phyloP scores from a whole-genome alignment of 495 filamentous ascomycete species.

The Aspergillus coremiiformis region DNA sequence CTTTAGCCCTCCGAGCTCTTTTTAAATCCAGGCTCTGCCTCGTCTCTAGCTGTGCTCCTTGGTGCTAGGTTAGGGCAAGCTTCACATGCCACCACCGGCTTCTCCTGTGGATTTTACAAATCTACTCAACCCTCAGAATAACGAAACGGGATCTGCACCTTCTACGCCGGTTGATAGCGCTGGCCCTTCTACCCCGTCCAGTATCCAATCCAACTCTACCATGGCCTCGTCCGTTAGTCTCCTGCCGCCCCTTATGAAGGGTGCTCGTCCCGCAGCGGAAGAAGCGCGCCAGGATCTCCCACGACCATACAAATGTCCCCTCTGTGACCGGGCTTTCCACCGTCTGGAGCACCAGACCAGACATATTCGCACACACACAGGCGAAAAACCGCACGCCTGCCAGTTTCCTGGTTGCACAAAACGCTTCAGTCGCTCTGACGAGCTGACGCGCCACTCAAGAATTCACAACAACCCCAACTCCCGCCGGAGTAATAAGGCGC shows the following conservation, averaged over 20 bases:
- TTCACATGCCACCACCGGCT: conserved; percentile 68
- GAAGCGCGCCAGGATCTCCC: conserved; percentile 71
- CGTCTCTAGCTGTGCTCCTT: conserved; percentile 10
- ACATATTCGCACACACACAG: conserved; percentile 95
- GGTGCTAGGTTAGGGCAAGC: conserved; percentile 14
- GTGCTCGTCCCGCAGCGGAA: conserved; percentile 52
- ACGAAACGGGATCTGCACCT: conserved; percentile 15
- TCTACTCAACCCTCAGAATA: conserved; percentile 61
- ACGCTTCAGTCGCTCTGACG: conserved; percentile 93
- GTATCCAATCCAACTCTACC: conserved; percentile 36
- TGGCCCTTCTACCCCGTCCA: conserved; percentile 20
- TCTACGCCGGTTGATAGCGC: conserved; percentile 19
- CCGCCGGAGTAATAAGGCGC: conserved; percentile 83
- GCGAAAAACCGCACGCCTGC: conserved; percentile 96
- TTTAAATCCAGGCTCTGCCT: conserved; percentile 20
- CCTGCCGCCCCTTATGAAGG: conserved; percentile 59
- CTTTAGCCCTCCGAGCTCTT: conserved; percentile 8
- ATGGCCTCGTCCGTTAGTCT: conserved; percentile 67
- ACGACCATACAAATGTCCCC: conserved; percentile 93
- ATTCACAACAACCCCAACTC: conserved; percentile 99
- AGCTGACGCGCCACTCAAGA: conserved; percentile 91
- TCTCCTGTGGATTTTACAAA: conserved; percentile 71
- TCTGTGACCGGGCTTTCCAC: conserved; percentile 99
- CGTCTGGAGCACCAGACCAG: conserved; percentile 96
- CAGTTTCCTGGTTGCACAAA: conserved; percentile 93